phyloP scores from a whole-genome alignment of 2,329 filamentous ascomycete genomes.

The Cordyceps cicadae region DNA sequence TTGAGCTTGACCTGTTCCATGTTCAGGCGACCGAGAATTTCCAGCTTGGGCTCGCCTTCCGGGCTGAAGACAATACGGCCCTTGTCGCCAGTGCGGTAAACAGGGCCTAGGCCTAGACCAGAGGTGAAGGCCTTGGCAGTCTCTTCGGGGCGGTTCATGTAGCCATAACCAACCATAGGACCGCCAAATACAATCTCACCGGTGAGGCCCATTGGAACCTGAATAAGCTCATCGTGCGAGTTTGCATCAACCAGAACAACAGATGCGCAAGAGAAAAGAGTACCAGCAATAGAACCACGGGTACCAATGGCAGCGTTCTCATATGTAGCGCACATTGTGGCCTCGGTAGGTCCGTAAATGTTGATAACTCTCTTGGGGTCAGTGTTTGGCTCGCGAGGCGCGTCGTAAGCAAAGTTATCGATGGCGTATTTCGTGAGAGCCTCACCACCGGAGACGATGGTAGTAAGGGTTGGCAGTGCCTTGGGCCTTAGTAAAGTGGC shows the following conservation, averaged over 20 bases:
- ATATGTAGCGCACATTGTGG: conserved; percentile 9
- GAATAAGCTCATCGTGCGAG: neutral
- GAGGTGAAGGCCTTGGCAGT: conserved; percentile 5
- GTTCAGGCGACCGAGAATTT: conserved; percentile 9
- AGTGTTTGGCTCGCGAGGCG: conserved; percentile 1
- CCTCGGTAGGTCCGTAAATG: conserved; percentile 12
- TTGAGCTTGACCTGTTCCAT: conserved; percentile 12
- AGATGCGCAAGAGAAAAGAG: conserved; percentile 5
- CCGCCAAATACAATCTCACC: conserved; percentile 21
- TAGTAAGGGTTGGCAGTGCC: conserved; percentile 9
- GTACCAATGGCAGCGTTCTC: conserved; percentile 4
- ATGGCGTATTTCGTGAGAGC: conserved; percentile 8
- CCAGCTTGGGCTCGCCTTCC: conserved; percentile 6
- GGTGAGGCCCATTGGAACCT: conserved; percentile 8
- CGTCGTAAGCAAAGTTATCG: conserved; percentile 11
- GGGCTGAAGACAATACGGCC: conserved; percentile 8
- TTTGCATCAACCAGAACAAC: conserved; percentile 10
- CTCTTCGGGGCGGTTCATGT: conserved; percentile 11
- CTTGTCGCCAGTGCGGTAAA: conserved; percentile 11
- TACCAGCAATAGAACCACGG: conserved; percentile 8
- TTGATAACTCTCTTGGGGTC: conserved; percentile 9
- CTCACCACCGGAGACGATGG: conserved; percentile 9
- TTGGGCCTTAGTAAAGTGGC: conserved; percentile 9
- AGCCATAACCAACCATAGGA: conserved; percentile 12
- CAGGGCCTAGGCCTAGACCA: neutral